Base-by-base conservation (phyloP, 768 basidiomycete species). In the Ramaria rubella region DNA sequence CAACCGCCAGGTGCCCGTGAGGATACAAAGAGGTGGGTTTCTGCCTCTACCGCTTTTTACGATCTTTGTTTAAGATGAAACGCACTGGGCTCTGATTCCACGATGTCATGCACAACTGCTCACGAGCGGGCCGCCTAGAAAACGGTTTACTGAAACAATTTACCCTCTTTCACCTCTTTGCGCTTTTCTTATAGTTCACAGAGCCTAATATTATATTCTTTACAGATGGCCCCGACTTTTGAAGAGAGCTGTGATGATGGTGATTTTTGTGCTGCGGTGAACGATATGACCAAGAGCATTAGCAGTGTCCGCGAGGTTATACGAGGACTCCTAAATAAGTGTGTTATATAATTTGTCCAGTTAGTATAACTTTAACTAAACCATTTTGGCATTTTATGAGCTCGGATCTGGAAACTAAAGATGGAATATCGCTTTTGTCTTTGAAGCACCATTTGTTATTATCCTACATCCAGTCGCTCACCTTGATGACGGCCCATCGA, bases 371-470 rank as follows among this genome's bases (percentile, higher is more conserved):
- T 48, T 59, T 73, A 62, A 58, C 64, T 48, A 21, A 38, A 21
- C 19, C 19, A 30, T 43, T 45, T n/a, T n/a, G n/a, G n/a, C n/a
- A n/a, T n/a, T 9, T 31, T 33, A 15, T 50, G 12, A 55, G 15
- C 6, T 52, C 33, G 26, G 72, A 75, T 29, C 54, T 81, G 30
- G 77, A 87, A 59, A 80, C 77, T 11, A 78, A 76, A 63, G 79
- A 90, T 29, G 96, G 96, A 36, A 91, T 99, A 59, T 97, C 96
- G 0, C 77, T 99, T 4, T 76, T 99, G 23, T 88, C 90, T 11
- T 72, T 94, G 49, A 94, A 96, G 71, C 87, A 94, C 62, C 82
- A 93, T 53, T 69, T 89, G 21, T 77, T 96, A 58, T 70, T 97
- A 3, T 86, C 86, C 1, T 95, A 96, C 68, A 74, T 96, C 9